phyloP scores from a whole-genome alignment of 306 rosid species.

The Spatholobus suberectus region DNA sequence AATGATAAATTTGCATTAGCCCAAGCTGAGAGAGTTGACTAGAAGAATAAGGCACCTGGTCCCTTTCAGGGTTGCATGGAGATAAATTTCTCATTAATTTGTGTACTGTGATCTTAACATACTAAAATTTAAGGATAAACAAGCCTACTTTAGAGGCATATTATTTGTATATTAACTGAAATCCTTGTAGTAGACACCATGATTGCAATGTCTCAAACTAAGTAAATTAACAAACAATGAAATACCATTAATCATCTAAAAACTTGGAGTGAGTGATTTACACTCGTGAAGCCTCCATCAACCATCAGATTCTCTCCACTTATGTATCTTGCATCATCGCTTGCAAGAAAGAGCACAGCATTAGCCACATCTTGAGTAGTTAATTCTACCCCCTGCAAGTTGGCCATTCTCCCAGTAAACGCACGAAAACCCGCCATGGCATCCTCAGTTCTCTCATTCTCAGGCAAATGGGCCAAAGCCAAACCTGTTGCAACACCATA shows the following conservation, averaged over 20 bases:
- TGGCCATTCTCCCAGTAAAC: constrained; percentile 54
- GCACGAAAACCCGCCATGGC: constrained; percentile 48
- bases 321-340: constrained; percentile 74
- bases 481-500: constrained; percentile 59
- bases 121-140: neutral
- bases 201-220: neutral
- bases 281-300: constrained; percentile 74
- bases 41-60: neutral
- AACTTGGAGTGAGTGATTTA: constrained; percentile 60
- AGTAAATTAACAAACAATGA: neutral
- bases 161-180: neutral
- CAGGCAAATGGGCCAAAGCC: constrained; percentile 72
- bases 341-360: constrained; percentile 82
- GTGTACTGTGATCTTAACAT: neutral
- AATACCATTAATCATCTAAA: constrained; percentile 58
- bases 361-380: constrained; percentile 74
- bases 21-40: neutral
- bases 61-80: neutral
- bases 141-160: neutral
- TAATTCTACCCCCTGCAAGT: constrained; percentile 76
- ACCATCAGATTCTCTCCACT: constrained; percentile 79
- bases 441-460: constrained; percentile 74
- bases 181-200: neutral
- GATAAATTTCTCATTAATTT: neutral
- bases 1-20: constrained; percentile 28